phyloP scores from a whole-genome alignment of 2,329 filamentous ascomycete genomes.

The Colletotrichum trifolii region DNA sequence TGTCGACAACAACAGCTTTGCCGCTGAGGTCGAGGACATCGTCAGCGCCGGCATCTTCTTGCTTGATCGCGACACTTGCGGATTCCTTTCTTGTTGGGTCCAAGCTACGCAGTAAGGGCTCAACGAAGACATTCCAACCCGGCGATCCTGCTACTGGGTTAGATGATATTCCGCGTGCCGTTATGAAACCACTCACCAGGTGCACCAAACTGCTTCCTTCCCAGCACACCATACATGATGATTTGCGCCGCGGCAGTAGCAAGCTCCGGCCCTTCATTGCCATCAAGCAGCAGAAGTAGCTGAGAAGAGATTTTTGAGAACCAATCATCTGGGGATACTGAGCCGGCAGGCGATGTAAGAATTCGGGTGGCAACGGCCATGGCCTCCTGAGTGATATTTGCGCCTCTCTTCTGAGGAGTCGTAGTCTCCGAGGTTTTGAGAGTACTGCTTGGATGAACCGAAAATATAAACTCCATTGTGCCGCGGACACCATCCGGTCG shows the following conservation, averaged over 20 bases:
- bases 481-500: constrained; percentile 72
- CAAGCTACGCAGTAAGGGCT: constrained; percentile 65
- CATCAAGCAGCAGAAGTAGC: constrained; percentile 71
- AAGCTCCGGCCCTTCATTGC: constrained; percentile 66
- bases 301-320: constrained; percentile 71
- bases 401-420: constrained; percentile 64
- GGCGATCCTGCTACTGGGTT: constrained; percentile 55
- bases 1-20: constrained; percentile 56
- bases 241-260: constrained; percentile 70
- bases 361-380: constrained; percentile 71
- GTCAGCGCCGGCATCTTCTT: constrained; percentile 38
- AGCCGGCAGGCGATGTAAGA: constrained; percentile 68
- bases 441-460: constrained; percentile 69
- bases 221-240: constrained; percentile 74
- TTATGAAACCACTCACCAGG: constrained; percentile 57
- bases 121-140: constrained; percentile 72
- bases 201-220: constrained; percentile 71
- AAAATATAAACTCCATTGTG: constrained; percentile 77
- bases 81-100: constrained; percentile 52
- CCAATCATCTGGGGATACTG: constrained; percentile 67
- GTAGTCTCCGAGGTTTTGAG: constrained; percentile 53
- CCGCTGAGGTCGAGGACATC: constrained; percentile 59
- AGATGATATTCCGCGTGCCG: neutral
- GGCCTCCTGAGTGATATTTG: constrained; percentile 75
- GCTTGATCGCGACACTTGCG: constrained; percentile 37